Conservation (phyloP, 768 basidiomycete genomes). For the Postia placenta region DNA sequence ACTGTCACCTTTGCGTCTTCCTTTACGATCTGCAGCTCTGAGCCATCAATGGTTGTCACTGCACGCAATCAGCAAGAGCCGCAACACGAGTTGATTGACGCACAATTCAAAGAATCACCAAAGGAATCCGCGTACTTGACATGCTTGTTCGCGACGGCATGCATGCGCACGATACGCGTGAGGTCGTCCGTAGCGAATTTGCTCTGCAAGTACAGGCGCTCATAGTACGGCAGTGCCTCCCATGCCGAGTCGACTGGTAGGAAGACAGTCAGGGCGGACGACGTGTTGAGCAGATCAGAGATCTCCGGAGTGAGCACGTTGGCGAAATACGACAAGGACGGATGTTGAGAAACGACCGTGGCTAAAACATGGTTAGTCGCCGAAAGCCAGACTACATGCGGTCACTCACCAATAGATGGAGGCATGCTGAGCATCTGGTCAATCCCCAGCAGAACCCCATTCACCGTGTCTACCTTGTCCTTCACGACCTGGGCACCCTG, state of each 20-base stretch:
- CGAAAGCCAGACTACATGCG: not conserved
- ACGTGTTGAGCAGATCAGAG: constrained; percentile 49
- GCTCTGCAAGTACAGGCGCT: constrained; percentile 85
- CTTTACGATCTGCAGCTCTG: constrained; percentile 53
- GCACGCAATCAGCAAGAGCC: constrained; percentile 2
- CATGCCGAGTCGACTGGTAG: constrained; percentile 85
- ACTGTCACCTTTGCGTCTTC: constrained; percentile 43
- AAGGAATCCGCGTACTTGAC: constrained; percentile 71
- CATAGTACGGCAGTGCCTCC: constrained; percentile 66
- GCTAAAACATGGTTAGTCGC: constrained; percentile 34
- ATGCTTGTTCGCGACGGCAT: constrained; percentile 50
- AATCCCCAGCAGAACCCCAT: constrained; percentile 77
- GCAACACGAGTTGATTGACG: constrained; percentile 20
- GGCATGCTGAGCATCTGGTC: constrained; percentile 72
- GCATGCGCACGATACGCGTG: constrained; percentile 70
- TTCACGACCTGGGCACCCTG: constrained; percentile 67
- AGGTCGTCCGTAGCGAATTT: constrained; percentile 81
- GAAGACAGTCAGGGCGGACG: constrained; percentile 80
- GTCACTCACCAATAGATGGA: constrained; percentile 51
- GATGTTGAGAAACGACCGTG: constrained; percentile 49
- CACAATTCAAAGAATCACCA: constrained; percentile 43
- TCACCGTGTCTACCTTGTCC: constrained; percentile 49
- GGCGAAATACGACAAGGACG: constrained; percentile 67
- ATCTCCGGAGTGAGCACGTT: constrained; percentile 64
- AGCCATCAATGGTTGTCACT: constrained; percentile 73